A percentile compares a stretch with the other conserved stretches of the same genome.
Evolutionary conservation across 192 early-diverging fungal species (phyloP).

Genomic region (Podochytrium sp.): DNA sequence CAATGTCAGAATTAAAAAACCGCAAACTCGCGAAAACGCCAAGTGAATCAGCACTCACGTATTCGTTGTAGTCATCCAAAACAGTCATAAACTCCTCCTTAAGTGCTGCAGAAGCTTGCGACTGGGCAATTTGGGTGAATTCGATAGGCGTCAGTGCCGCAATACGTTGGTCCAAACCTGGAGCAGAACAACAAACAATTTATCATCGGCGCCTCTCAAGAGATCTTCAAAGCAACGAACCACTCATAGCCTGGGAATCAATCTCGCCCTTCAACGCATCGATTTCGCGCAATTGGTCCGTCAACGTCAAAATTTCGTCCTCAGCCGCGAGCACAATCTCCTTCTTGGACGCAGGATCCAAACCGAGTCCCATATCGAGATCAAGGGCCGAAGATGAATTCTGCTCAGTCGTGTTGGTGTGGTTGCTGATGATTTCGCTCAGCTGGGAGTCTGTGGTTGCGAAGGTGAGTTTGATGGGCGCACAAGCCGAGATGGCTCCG

Average conservation of each 20-base stretch:
- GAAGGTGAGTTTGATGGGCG: conserved; percentile 4
- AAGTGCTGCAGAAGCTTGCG: conserved; percentile 7
- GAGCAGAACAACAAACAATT: neutral
- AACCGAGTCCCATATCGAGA: conserved; percentile 26
- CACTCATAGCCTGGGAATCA: conserved; percentile 28
- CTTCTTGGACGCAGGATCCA: conserved; percentile 28
- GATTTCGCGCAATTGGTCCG: conserved; percentile 28
- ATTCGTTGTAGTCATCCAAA: conserved; percentile 28
- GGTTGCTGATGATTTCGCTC: conserved; percentile 22
- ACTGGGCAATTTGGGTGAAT: conserved; percentile 27
- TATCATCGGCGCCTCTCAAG: neutral
- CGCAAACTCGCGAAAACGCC: too few relatives aligned
- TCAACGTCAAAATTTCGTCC: conserved; percentile 16
- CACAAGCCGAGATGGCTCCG: neutral
- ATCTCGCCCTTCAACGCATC: conserved; percentile 22
- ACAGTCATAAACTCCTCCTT: conserved; percentile 35
- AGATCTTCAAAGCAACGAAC: neutral
- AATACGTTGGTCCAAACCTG: conserved; percentile 25
- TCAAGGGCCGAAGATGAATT: conserved; percentile 13
- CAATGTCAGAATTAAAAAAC: neutral
- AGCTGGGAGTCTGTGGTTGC: conserved; percentile 14
- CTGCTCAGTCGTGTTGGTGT: conserved; percentile 30
- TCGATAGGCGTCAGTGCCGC: conserved; percentile 21
- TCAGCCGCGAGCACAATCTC: conserved; percentile 29
- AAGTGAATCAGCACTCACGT: conserved; percentile 9